Evolutionary conservation across 2,329 filamentous ascomycete species (phyloP).

Genomic region (Curvularia spicifera): DNA sequence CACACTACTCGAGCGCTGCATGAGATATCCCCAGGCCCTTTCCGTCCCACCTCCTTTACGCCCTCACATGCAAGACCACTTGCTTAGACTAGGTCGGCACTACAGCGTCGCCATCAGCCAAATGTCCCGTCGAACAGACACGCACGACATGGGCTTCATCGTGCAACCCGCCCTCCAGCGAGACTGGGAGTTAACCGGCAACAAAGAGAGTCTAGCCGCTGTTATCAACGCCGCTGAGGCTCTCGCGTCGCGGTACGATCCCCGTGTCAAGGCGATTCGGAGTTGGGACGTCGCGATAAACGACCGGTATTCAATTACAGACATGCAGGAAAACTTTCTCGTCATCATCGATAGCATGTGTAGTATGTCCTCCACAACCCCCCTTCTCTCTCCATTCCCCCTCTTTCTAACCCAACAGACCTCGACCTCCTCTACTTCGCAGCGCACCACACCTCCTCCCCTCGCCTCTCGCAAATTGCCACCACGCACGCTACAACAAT

Average conservation of each 20-base stretch:
- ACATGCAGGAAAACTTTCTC: constrained; percentile 48
- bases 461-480: constrained; percentile 46
- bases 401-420: constrained; percentile 19
- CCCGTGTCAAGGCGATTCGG: constrained; percentile 53
- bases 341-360: constrained; percentile 56
- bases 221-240: constrained; percentile 55
- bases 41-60: constrained; percentile 27
- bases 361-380: constrained; percentile 29
- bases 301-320: constrained; percentile 46
- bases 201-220: constrained; percentile 49
- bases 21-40: constrained; percentile 38
- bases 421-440: constrained; percentile 51
- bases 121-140: constrained; percentile 54
- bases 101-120: constrained; percentile 43
- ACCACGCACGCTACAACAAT: constrained; percentile 50
- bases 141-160: constrained; percentile 64
- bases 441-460: constrained; percentile 38
- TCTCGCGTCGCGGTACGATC: constrained; percentile 54
- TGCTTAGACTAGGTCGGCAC: constrained; percentile 39
- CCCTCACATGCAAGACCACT: constrained; percentile 29
- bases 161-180: constrained; percentile 56
- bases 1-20: constrained; percentile 39
- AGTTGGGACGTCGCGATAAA: constrained; percentile 57
- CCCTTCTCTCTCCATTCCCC: neutral
- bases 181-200: constrained; percentile 57